A percentile compares a stretch with the other conserved stretches of the same genome.
Conservation (phyloP, 2,329 filamentous ascomycete genomes). For the Atkinsonella hypoxylon region DNA sequence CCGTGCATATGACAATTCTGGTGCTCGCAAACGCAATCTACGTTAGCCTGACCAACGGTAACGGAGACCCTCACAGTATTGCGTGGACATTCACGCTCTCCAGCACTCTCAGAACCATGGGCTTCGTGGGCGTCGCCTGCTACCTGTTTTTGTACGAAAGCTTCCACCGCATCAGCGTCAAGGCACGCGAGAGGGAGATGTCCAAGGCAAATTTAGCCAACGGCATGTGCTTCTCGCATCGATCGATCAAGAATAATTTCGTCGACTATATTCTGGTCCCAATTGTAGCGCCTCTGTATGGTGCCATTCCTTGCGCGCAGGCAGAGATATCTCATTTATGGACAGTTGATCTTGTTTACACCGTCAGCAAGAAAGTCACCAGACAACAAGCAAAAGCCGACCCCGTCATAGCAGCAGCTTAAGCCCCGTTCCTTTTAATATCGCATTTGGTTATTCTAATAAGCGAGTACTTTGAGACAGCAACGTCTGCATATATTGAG, state of each 20-base stretch:
- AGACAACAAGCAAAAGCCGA: constrained; percentile 34
- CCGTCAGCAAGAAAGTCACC: constrained; percentile 58
- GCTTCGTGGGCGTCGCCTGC: constrained; percentile 49
- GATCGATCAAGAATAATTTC: constrained; percentile 41
- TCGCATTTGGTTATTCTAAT: no score
- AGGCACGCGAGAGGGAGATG: constrained; percentile 54
- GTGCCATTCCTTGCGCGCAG: constrained; percentile 54
- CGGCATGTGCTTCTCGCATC: constrained; percentile 53
- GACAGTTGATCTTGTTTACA: constrained; percentile 56
- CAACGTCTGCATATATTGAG: no score
- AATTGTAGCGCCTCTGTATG: constrained; percentile 55
- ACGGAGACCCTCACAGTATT: constrained; percentile 39
- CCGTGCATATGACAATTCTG: constrained; percentile 54
- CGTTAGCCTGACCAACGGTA: constrained; percentile 38
- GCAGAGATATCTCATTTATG: constrained; percentile 60
- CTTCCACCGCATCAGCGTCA: constrained; percentile 52
- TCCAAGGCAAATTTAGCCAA: constrained; percentile 49
- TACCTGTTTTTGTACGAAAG: constrained; percentile 57
- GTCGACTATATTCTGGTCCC: constrained; percentile 55
- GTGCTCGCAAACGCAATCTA: constrained; percentile 52
- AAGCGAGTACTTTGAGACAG: no score
- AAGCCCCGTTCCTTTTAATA: neutral
- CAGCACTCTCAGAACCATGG: constrained; percentile 45
- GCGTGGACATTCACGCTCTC: constrained; percentile 48
- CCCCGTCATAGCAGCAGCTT: neutral